phyloP scores from a whole-genome alignment of 768 basidiomycete genomes.

The Coprinopsis sp. region DNA sequence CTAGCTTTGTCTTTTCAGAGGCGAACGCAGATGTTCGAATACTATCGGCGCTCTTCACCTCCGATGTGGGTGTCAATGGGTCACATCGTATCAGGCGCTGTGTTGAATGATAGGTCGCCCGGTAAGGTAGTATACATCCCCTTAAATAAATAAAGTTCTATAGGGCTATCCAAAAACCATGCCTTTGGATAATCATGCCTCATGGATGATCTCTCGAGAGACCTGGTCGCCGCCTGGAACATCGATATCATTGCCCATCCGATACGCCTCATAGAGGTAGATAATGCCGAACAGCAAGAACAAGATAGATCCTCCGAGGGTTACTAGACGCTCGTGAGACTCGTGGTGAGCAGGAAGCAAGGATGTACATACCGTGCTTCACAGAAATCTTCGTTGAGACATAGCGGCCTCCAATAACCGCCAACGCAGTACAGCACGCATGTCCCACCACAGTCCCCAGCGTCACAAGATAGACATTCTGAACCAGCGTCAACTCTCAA shows the following conservation, averaged over 20 bases:
- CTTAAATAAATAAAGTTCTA: no score
- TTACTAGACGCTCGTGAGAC: constrained; percentile 46
- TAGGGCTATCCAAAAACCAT: no score
- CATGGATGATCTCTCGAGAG: no score
- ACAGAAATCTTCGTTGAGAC: constrained; percentile 93
- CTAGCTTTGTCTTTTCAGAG: no score
- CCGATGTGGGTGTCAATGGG: no score
- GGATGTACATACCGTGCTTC: constrained; percentile 69
- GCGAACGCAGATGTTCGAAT: no score
- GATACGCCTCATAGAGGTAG: constrained; percentile 65
- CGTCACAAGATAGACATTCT: constrained; percentile 93
- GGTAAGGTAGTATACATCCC: no score
- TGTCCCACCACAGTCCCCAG: constrained; percentile 90
- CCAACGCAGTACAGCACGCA: constrained; percentile 78
- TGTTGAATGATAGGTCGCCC: no score
- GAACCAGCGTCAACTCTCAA: constrained; percentile 1
- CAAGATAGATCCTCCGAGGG: constrained; percentile 72
- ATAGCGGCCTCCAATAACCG: constrained; percentile 91
- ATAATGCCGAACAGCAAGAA: constrained; percentile 82
- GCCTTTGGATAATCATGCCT: no score
- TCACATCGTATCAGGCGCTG: no score
- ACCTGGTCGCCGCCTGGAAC: no score
- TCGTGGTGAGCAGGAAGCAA: not conserved
- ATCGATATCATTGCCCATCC: constrained; percentile 26
- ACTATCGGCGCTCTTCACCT: no score